These are phyloP conservation scores for Oidiodendron maius DNA, from an alignment of 495 filamentous ascomycete species.

Conservation along the genomic window DNA sequence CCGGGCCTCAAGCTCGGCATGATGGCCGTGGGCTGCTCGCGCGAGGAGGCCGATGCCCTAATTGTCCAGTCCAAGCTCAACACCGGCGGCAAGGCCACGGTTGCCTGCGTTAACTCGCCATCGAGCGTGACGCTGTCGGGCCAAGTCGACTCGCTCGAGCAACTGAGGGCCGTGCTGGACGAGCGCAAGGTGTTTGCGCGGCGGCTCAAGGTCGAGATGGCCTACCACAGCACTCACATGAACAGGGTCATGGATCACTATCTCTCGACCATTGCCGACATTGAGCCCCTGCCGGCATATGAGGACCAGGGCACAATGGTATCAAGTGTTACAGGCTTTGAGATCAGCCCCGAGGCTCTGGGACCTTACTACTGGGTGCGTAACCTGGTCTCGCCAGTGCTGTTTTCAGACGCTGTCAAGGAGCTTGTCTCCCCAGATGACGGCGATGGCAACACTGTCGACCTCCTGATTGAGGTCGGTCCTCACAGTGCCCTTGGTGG, in stretches of 20 bases:
- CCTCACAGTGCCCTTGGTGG: constrained; percentile 58
- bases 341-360: constrained; percentile 22
- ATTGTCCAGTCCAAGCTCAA: constrained; percentile 21
- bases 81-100: constrained; percentile 3
- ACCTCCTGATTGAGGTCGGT: constrained; percentile 53
- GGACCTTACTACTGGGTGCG: constrained; percentile 44
- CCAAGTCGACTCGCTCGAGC: constrained; percentile 35
- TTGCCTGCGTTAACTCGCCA: constrained; percentile 51
- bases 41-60: constrained; percentile 22
- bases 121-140: constrained; percentile 53
- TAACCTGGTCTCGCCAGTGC: constrained; percentile 46
- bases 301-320: constrained; percentile 24
- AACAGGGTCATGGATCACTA: constrained; percentile 33
- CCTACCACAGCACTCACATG: constrained; percentile 62
- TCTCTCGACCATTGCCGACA: background rate
- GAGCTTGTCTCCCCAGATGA: constrained; percentile 15
- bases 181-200: constrained; percentile 42
- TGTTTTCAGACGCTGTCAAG: constrained; percentile 34
- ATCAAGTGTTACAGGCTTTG: constrained; percentile 29
- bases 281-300: constrained; percentile 16
- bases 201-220: constrained; percentile 45
- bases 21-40: constrained; percentile 44
- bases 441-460: background rate
- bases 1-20: constrained; percentile 29
- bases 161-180: constrained; percentile 35